Conservation (phyloP, 257 asterid genomes). For the Phtheirospermum japonicum region DNA sequence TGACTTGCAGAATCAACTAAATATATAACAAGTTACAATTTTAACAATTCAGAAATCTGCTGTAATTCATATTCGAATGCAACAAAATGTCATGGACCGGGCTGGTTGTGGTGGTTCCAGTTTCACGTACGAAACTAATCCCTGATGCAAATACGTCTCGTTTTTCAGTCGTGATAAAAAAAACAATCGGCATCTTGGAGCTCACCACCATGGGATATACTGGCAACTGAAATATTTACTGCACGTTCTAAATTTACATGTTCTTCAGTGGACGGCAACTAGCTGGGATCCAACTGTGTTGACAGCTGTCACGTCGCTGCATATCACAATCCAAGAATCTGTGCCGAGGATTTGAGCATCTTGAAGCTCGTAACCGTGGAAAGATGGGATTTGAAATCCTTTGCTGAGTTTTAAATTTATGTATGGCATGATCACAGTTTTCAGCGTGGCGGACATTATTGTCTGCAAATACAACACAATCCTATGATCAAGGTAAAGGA, state of each 20-base stretch:
- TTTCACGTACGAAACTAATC: too few relatives aligned
- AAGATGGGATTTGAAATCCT: slow-evolving; percentile 61
- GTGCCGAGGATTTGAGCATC: slow-evolving; percentile 48
- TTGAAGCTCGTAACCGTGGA: slow-evolving; percentile 65
- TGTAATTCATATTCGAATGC: neutral
- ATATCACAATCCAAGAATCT: slow-evolving; percentile 54
- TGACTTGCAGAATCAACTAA: neutral
- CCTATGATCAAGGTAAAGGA: neutral
- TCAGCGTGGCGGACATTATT: slow-evolving; percentile 51
- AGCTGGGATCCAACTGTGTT: neutral
- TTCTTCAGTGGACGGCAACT: neutral
- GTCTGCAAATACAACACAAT: slow-evolving; percentile 44
- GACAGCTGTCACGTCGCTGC: slow-evolving; percentile 54
- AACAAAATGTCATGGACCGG: neutral
- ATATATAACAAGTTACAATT: neutral
- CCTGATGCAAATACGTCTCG: neutral
- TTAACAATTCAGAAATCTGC: neutral
- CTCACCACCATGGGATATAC: neutral
- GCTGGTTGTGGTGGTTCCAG: too few relatives aligned
- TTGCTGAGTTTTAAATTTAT: slow-evolving; percentile 53
- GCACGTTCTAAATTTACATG: slow-evolving; percentile 37
- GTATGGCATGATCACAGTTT: slow-evolving; percentile 64
- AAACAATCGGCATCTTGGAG: too few relatives aligned
- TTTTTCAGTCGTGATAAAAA: neutral
- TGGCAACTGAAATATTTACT: neutral